Conservation (phyloP, 345 rosid species). For the Ailanthus altissimus region DNA sequence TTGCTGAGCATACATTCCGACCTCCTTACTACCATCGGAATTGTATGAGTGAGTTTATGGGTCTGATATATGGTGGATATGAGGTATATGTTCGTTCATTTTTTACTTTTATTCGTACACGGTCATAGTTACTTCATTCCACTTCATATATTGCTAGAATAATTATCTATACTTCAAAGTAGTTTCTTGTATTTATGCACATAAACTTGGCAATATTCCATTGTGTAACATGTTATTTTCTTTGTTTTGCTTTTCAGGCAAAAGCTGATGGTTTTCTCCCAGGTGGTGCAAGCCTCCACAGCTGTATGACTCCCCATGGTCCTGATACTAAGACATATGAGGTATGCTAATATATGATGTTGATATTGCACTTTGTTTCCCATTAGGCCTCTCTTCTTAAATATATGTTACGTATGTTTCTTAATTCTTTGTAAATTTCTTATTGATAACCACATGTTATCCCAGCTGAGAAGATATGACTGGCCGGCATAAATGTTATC, state of each 20-base stretch:
- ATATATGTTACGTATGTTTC: neutral
- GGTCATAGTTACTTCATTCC: neutral
- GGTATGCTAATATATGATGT: constrained; percentile 36
- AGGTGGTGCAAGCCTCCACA: constrained; percentile 93
- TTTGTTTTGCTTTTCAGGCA: constrained; percentile 48
- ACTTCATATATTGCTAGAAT: neutral
- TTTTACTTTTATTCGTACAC: neutral
- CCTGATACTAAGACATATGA: constrained; percentile 91
- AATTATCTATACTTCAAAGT: neutral
- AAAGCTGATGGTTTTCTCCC: constrained; percentile 96
- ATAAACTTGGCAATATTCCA: neutral
- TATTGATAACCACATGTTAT: neutral
- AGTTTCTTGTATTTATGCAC: neutral
- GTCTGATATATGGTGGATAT: constrained; percentile 84
- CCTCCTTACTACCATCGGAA: constrained; percentile 98
- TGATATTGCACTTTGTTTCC: neutral
- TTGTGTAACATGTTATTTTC: neutral
- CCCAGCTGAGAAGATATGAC: neutral
- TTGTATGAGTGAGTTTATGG: constrained; percentile 99
- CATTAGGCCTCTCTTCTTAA: neutral
- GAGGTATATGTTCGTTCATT: constrained; percentile 52
- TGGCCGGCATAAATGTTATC: neutral
- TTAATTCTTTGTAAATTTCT: neutral
- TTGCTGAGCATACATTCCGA: constrained; percentile 93
- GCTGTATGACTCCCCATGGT: constrained; percentile 99